These are phyloP conservation scores for Botrytis elliptica DNA, from an alignment of 2,329 filamentous ascomycete species.

Conservation along the genomic window DNA sequence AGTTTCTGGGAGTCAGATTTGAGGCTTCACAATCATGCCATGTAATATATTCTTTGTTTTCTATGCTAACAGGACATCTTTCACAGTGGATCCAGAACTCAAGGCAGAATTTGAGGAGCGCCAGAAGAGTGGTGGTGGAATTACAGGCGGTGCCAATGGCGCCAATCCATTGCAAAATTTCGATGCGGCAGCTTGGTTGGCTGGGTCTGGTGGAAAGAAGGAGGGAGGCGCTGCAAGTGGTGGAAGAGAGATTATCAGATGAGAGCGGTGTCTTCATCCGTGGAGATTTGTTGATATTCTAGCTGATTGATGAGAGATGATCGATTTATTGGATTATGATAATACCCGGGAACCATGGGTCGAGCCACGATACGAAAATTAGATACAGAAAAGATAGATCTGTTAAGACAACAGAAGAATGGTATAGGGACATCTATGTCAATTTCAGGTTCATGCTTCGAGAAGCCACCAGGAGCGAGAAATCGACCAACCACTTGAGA, in stretches of 20 bases:
- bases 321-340: not conserved
- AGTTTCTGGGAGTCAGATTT: not conserved
- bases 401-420: not conserved
- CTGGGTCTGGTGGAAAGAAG: conserved; percentile 46
- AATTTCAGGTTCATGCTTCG: not conserved
- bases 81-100: conserved; percentile 91
- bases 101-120: conserved; percentile 89
- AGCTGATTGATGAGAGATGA: not conserved
- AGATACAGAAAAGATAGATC: not conserved
- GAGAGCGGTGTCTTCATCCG: not conserved
- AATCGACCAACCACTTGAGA: not conserved
- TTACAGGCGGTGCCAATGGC: conserved; percentile 47
- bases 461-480: not conserved
- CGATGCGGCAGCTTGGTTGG: conserved; percentile 68
- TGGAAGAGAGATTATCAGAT: conserved; percentile 32
- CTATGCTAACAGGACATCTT: conserved; percentile 20
- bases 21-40: not conserved
- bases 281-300: not conserved
- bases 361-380: not conserved
- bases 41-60: conserved; percentile 3
- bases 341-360: not conserved
- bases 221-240: conserved; percentile 21
- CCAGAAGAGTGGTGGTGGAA: conserved; percentile 58
- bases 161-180: conserved; percentile 57
- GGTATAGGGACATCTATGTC: not conserved